Evolutionary conservation across 129 eudicot species (phyloP), one percentile per base, ranked within the genome.

Genomic region (Deinandra increscens): DNA sequence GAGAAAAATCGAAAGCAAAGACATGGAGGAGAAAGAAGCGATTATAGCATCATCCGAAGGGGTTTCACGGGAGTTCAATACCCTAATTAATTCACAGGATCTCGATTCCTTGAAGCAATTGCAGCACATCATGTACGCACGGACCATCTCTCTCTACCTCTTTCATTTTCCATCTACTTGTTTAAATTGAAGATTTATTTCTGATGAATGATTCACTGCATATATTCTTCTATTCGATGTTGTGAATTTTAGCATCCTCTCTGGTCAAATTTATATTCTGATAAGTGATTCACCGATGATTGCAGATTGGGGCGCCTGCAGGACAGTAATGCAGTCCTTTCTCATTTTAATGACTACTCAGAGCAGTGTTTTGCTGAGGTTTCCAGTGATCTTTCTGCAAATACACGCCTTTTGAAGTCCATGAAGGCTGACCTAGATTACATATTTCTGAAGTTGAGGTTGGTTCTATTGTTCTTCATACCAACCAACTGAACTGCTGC

Each of bases 371-470:
- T 79, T 60, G 75, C 84, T 2, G 94, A 87, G 66, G 85, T 90
- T 55, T 83, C 88, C 18, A 69, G 81, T 22, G 96, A 94, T 78
- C 85, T 94, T 75, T 79, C 91, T 29, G 80, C 74, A 69, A 87
- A 94, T 67, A 80, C 93, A 17, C 93, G 93, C 26, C 87, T 94
- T 73, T 68, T 93, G 51, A 88, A 71, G 69, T 94, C 99, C 42
- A 94, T 94, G 96, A 94, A 90, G 67, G 61, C 84, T 1, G 99
- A 94, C 78, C 97, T 94, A 37, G 97, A 94, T 82, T 84, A 94
- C 78, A 84, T 94, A 54, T 94, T 94, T 82, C 88, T 37, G 59
- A 94, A 94, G 71, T 76, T 94, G 76, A 89, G 99, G 97, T n/a
- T n/a, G n/a, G n/a, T n/a, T n/a, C n/a, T n/a, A n/a, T n/a, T n/a